phyloP scores from a whole-genome alignment of 805 yeast species.

The Ogataea populi-albae region DNA sequence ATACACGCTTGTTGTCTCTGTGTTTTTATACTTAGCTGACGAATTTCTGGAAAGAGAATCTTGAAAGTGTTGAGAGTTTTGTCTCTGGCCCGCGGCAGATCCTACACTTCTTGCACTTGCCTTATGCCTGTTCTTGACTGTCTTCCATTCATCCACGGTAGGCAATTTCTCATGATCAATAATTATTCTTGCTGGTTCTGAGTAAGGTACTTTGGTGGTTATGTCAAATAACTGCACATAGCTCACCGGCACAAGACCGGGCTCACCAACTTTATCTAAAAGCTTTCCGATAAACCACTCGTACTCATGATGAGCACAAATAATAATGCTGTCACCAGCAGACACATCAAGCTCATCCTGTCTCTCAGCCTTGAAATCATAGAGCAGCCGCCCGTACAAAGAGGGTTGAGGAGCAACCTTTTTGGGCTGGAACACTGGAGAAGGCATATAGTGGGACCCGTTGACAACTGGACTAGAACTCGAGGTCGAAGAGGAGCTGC shows the following conservation, averaged over 20 bases:
- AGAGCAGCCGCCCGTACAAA: slow-evolving; percentile 80
- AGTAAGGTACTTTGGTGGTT: slow-evolving; percentile 58
- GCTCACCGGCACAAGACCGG: slow-evolving; percentile 91
- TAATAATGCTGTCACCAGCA: slow-evolving; percentile 85
- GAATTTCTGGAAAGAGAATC: slow-evolving; percentile 15
- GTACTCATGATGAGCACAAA: slow-evolving; percentile 92
- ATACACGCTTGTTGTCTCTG: slow-evolving; percentile 21
- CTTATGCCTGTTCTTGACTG: slow-evolving; percentile 83
- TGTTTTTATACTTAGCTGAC: slow-evolving; percentile 8
- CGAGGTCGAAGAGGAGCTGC: slow-evolving; percentile 17
- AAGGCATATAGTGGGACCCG: slow-evolving; percentile 12
- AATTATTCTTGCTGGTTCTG: slow-evolving; percentile 41
- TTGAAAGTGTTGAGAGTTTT: slow-evolving; percentile 13
- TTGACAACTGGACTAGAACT: slow-evolving; percentile 16
- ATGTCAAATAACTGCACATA: slow-evolving; percentile 86
- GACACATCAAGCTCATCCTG: slow-evolving; percentile 80
- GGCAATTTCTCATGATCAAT: slow-evolving; percentile 74
- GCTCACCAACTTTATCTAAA: slow-evolving; percentile 91
- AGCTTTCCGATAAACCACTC: slow-evolving; percentile 99
- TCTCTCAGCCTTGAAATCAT: slow-evolving; percentile 80
- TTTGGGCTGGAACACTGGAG: slow-evolving; percentile 32
- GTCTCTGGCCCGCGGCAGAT: slow-evolving; percentile 12
- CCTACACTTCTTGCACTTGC: slow-evolving; percentile 64
- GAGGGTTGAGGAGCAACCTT: slow-evolving; percentile 27
- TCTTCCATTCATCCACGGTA: slow-evolving; percentile 94